These are phyloP conservation scores for Gaertneriomyces sp. DNA, from an alignment of 192 early-diverging fungal genomes.

Conservation along the genomic window DNA sequence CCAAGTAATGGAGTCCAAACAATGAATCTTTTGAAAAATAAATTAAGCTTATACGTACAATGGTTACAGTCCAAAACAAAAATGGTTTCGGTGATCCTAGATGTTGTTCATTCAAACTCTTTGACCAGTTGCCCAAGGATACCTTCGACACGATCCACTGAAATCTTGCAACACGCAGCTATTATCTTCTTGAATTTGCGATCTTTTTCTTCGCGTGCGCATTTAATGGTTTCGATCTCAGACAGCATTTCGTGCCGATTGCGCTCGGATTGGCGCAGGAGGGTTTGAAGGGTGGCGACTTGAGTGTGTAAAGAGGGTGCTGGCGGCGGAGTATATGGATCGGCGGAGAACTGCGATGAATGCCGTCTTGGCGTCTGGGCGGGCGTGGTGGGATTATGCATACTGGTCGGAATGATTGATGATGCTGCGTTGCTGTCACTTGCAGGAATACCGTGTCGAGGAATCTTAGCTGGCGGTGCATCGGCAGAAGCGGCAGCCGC, in stretches of 20 bases:
- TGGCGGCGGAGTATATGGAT: background rate
- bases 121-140: constrained; percentile 8
- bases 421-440: background rate
- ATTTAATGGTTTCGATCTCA: constrained; percentile 6
- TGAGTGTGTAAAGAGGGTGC: constrained; percentile 8
- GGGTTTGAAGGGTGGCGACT: constrained; percentile 4
- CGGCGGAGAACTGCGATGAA: background rate
- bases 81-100: no score
- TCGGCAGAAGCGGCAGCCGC: background rate
- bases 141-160: constrained; percentile 1
- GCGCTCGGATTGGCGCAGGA: background rate
- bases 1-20: no score
- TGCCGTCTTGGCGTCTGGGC: constrained; percentile 1
- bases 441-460: background rate
- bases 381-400: background rate
- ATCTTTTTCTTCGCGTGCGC: constrained; percentile 9
- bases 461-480: background rate
- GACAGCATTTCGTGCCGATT: background rate
- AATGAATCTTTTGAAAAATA: no score
- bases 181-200: constrained; percentile 20
- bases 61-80: no score
- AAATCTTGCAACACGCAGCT: constrained; percentile 3
- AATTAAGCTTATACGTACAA: no score
- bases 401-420: background rate
- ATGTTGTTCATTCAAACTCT: background rate